Evolutionary conservation across 306 rosid genomes (phyloP).

Genomic region (Begonia peltatifolia): DNA sequence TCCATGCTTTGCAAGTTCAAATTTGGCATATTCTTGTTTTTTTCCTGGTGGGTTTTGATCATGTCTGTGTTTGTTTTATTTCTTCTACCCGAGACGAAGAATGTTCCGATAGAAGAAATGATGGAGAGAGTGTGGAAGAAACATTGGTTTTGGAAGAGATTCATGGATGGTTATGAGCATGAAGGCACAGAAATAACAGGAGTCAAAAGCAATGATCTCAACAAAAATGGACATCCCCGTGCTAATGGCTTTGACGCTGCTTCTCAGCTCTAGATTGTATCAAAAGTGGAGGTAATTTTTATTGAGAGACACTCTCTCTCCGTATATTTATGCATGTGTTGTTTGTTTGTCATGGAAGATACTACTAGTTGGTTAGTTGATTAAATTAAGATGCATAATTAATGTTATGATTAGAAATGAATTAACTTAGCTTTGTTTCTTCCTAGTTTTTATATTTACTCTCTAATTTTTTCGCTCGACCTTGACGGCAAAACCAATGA

Average conservation of each 20-base stretch:
- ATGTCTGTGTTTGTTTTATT: constrained; percentile 23
- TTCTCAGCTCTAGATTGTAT: not conserved
- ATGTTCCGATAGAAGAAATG: constrained; percentile 15
- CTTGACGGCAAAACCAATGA: no score
- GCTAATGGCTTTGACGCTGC: not conserved
- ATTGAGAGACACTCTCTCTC: no score
- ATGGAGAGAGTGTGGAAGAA: constrained; percentile 31
- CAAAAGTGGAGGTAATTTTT: no score
- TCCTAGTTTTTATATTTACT: no score
- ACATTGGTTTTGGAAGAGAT: constrained; percentile 36
- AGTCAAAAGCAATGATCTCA: not conserved
- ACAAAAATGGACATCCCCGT: not conserved
- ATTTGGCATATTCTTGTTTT: constrained; percentile 32
- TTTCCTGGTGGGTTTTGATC: constrained; percentile 31
- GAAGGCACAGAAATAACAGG: not conserved
- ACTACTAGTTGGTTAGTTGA: no score
- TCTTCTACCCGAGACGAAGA: constrained; percentile 14
- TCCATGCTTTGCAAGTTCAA: constrained; percentile 31
- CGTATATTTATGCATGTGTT: no score
- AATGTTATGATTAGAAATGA: no score
- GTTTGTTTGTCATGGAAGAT: no score
- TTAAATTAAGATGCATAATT: no score
- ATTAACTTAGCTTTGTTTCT: no score
- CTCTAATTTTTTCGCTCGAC: no score
- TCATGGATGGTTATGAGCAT: constrained; percentile 4